Percentiles rank a stretch among this genome's conserved stretches.
These are phyloP conservation scores for Kurtzmaniella quercitrusa DNA, from an alignment of 1,139 yeast genomes.

Conservation along the genomic window DNA sequence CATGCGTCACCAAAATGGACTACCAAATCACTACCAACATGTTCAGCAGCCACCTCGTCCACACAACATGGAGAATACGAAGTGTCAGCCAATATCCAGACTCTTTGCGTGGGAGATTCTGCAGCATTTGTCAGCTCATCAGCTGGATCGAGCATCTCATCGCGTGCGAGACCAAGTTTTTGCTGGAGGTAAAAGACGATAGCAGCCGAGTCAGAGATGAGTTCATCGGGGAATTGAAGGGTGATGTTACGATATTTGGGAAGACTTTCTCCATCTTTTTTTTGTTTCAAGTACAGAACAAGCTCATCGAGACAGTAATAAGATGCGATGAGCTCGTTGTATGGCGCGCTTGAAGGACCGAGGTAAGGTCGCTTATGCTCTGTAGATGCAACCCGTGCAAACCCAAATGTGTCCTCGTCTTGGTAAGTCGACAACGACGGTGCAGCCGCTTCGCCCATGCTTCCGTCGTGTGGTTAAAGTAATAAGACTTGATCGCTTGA, in stretches of 20 bases:
- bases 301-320: slow-evolving; percentile 54
- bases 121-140: not conserved
- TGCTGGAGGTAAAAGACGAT: slow-evolving; percentile 51
- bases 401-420: slow-evolving; percentile 48
- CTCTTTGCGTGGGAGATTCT: slow-evolving; percentile 20
- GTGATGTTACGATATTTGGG: slow-evolving; percentile 53
- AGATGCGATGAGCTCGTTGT: slow-evolving; percentile 29
- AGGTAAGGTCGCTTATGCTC: slow-evolving; percentile 30
- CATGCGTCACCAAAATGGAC: slow-evolving; percentile 97
- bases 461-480: no score
- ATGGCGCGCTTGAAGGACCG: slow-evolving; percentile 15
- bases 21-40: slow-evolving; percentile 79
- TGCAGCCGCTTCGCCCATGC: slow-evolving; percentile 27
- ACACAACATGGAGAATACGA: slow-evolving; percentile 95
- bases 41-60: slow-evolving; percentile 96
- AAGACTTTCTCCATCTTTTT: slow-evolving; percentile 17
- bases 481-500: no score
- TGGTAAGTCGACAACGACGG: slow-evolving; percentile 62
- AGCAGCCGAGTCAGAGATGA: slow-evolving; percentile 75
- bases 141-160: not conserved
- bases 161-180: slow-evolving; percentile 13
- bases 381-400: slow-evolving; percentile 30
- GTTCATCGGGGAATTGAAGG: slow-evolving; percentile 82
- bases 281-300: slow-evolving; percentile 28
- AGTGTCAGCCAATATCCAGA: slow-evolving; percentile 89